Percentiles rank a stretch among this genome's conserved stretches.
Conservation (phyloP, 108 stramenopile genomes). For the Fragilaria crotonensis region DNA sequence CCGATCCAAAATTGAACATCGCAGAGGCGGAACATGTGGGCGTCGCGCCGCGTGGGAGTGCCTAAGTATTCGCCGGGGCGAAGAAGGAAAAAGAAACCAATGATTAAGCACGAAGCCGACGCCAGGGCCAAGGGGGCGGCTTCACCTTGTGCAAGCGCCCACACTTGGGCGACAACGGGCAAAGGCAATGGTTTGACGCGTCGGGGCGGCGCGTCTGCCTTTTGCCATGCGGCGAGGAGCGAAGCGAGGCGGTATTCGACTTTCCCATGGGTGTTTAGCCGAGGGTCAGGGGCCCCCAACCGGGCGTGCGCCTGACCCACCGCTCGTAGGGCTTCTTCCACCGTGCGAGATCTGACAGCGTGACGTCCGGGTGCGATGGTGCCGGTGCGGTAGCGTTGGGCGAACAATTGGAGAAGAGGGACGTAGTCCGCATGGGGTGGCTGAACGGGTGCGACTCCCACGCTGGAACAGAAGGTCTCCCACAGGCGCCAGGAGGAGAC, state of each 20-base stretch:
- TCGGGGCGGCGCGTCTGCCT: slow-evolving; percentile 2
- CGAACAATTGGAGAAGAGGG: slow-evolving; percentile 39
- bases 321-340: slow-evolving; percentile 15
- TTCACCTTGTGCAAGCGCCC: background rate
- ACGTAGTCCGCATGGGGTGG: slow-evolving; percentile 16
- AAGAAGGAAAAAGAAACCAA: slow-evolving; percentile 48
- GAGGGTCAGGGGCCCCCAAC: too few species aligned
- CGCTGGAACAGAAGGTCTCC: slow-evolving; percentile 4
- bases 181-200: slow-evolving; percentile 42
- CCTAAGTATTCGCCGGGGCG: too few species aligned
- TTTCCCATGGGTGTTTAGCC: slow-evolving; percentile 8
- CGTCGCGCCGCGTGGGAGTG: background rate
- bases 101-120: slow-evolving; percentile 24
- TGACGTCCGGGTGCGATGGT: slow-evolving; percentile 14
- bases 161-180: background rate
- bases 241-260: slow-evolving; percentile 12
- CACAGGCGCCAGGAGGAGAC: slow-evolving; percentile 12
- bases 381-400: slow-evolving; percentile 12
- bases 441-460: slow-evolving; percentile 17
- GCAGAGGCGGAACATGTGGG: background rate
- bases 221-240: slow-evolving; percentile 6
- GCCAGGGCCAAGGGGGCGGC: background rate
- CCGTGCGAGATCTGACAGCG: slow-evolving; percentile 22
- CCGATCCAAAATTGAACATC: too few species aligned
- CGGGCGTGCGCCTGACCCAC: too few species aligned